Evolutionary conservation across 768 basidiomycete species (phyloP), one percentile per base, ranked within the genome.

Genomic region (Leccinum barrowsii): DNA sequence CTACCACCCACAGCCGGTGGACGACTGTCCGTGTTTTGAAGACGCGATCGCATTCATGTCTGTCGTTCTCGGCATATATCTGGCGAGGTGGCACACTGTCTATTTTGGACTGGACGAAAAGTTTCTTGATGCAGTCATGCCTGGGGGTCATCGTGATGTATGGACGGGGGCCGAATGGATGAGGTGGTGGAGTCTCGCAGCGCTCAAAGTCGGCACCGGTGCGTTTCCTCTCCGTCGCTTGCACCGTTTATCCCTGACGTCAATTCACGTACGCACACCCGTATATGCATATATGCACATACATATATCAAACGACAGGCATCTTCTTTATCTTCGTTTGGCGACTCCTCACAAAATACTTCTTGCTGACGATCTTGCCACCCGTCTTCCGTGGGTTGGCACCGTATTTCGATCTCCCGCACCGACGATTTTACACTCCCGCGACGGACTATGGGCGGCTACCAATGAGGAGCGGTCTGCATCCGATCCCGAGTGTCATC

Each of bases 21-120:
- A 98, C 57, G 93, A 96, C 66, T 98, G 96, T 64, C 96, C 96
- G 2, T 98, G 96, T 73, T 99, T 97, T 73, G 96, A 97, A 69
- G 96, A 98, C 67, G 92, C 95, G 3, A 95, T 98, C 52, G 94
- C 96, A 0, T 89, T 94, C 62, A 75, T 90, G n/a, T 87, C 90
- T 24, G 94, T 94, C 44, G 79, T 91, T 17, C 77, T 89, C 35
- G 96, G 96, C n/a, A 76, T 79, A 19, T 75, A 83, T 22, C 69
- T 94, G 0, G 85, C 84, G 0, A 78, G 82, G 47, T 97, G 94
- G 94, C 74, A 75, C 50, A 77, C 72, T 4, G 64, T 70, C 11
- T 79, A 77, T 40, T 71, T 73, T 44, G 80, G 77, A n/a, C 67
- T 78, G 13, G 76, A 74, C 56, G 67, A 68, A 50, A 59, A 19